Evolutionary conservation across 192 early-diverging fungal species (phyloP).

Genomic region (Phlyctochytrium arcticum): DNA sequence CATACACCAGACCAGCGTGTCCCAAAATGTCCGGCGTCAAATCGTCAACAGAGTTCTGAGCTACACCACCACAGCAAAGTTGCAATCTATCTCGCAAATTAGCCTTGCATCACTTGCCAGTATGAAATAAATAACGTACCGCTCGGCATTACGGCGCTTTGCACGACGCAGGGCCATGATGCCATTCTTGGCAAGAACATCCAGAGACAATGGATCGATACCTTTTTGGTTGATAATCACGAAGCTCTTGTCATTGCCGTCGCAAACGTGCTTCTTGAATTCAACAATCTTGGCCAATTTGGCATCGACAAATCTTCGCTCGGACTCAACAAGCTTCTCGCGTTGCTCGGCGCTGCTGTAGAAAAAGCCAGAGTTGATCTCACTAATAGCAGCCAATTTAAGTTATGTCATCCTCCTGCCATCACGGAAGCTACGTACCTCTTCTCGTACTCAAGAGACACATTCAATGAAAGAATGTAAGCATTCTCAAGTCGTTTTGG

Average conservation of each 20-base stretch:
- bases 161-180: slow-evolving; percentile 94
- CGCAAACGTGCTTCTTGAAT: slow-evolving; percentile 94
- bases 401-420: neutral
- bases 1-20: slow-evolving; percentile 88
- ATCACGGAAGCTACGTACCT: too few species aligned
- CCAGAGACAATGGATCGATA: slow-evolving; percentile 95
- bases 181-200: slow-evolving; percentile 91
- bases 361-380: slow-evolving; percentile 99
- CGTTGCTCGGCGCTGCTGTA: slow-evolving; percentile 97
- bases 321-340: slow-evolving; percentile 96
- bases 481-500: slow-evolving; percentile 89
- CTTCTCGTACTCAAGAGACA: slow-evolving; percentile 99
- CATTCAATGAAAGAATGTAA: slow-evolving; percentile 91
- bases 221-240: slow-evolving; percentile 99
- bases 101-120: neutral
- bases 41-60: slow-evolving; percentile 98
- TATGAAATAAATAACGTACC: slow-evolving; percentile 30
- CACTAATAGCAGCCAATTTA: slow-evolving; percentile 37
- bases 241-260: slow-evolving; percentile 80
- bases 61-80: slow-evolving; percentile 87
- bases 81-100: slow-evolving; percentile 57
- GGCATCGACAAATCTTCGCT: slow-evolving; percentile 92
- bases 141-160: slow-evolving; percentile 99
- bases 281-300: slow-evolving; percentile 93
- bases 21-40: slow-evolving; percentile 79